Evolutionary conservation across 2,329 filamentous ascomycete species (phyloP).

Genomic region (Clonostachys chloroleuca): DNA sequence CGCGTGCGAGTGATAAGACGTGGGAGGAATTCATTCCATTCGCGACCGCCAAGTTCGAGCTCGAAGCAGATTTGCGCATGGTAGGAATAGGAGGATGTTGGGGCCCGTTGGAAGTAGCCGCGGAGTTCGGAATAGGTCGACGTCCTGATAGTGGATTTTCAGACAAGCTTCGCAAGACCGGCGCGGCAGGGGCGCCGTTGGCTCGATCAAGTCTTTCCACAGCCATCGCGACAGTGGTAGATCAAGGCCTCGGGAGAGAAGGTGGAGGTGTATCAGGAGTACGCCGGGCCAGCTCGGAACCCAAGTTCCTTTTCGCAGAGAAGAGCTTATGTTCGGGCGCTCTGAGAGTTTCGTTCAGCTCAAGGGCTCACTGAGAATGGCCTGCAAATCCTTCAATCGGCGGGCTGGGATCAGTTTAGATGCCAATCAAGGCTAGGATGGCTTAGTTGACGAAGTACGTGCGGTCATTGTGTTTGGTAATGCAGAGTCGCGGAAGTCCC

Average conservation of each 20-base stretch:
- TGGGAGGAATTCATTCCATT: constrained; percentile 54
- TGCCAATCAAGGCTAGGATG: background rate
- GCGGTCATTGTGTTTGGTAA: background rate
- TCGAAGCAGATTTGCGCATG: constrained; percentile 40
- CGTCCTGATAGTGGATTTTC: constrained; percentile 33
- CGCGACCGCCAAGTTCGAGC: constrained; percentile 42
- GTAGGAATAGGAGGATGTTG: constrained; percentile 40
- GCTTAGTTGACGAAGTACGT: background rate
- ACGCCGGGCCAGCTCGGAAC: too few species aligned
- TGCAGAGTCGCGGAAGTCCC: background rate
- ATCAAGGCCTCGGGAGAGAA: background rate
- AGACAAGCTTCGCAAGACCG: constrained; percentile 22
- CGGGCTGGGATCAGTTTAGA: too few species aligned
- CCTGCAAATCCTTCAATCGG: too few species aligned
- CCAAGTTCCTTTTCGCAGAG: too few species aligned
- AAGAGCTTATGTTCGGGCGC: too few species aligned
- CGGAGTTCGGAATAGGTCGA: constrained; percentile 29
- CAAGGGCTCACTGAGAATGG: too few species aligned
- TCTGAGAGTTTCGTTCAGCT: too few species aligned
- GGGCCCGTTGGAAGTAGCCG: constrained; percentile 31
- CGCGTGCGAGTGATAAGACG: constrained; percentile 60
- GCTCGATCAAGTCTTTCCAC: constrained; percentile 3
- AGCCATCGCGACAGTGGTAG: background rate
- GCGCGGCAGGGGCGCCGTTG: background rate
- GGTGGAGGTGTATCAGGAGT: too few species aligned